Evolutionary conservation across 1,284 basidiomycete genomes (phyloP), one percentile per base, ranked within the genome.

Genomic region (Microbotryum silenes-acaulis): DNA sequence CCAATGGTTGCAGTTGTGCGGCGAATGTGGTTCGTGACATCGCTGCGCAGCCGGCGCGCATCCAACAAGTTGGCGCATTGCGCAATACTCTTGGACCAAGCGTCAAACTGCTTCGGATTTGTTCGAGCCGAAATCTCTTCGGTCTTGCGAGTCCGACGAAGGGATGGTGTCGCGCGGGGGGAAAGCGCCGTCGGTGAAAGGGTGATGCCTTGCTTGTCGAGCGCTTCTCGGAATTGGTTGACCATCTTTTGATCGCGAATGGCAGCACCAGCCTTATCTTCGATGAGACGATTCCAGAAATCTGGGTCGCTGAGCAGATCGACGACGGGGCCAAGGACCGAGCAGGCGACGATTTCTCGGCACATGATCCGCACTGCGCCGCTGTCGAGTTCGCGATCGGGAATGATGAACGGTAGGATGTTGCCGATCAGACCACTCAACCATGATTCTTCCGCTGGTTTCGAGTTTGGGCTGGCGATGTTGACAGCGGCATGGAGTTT

Each of bases 241-340:
- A 81, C 79, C 72, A 80, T 79, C 56, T 79, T 76, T 45, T 91
- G 91, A 76, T 93, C 89, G 66, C 88, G 87, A 63, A 93, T 91
- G 46, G 85, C 89, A 64, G 85, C 89, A 27, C 88, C 88, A 50
- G 90, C 89, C 88, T 89, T 82, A 77, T 92, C 86, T 74, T 97
- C 92, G 57, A 97, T 88, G 52, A 85, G 82, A 59, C 85, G 81
- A 76, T 97, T 97, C 91, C 92, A 97, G 69, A 96, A 96, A 75
- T 97, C 94, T 20, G 91, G 89, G 73, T 97, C 93, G 54, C 88
- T 82, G 51, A 97, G 73, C 85, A 93, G 88, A 59, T 97, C 89
- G 79, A 97, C 86, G 59, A 94, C 75, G 4, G 93, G 91, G 71
- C 87, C 84, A 37, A 97, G 74, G 6, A 96, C 83, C 2, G 86